Conservation (phyloP, 2,329 filamentous ascomycete genomes). For the Fusarium coffeatum region DNA sequence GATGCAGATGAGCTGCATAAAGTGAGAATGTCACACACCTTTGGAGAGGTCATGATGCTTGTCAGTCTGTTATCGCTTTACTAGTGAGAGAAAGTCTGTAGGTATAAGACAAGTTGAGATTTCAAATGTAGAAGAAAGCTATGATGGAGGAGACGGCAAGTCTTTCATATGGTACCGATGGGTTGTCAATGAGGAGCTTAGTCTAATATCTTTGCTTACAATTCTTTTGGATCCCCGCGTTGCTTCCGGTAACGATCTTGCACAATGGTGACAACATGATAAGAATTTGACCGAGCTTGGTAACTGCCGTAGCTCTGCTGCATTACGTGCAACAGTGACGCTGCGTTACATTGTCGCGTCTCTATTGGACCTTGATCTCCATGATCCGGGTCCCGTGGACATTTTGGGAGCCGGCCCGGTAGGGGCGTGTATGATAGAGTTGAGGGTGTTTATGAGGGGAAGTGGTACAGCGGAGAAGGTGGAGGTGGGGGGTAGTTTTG, state of each 20-base stretch:
- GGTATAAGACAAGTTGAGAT: conserved; percentile 12
- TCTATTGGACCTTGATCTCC: conserved; percentile 9
- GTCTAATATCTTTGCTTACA: conserved; percentile 22
- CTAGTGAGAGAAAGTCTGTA: neutral
- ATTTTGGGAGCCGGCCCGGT: conserved; percentile 37
- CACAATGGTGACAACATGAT: conserved; percentile 24
- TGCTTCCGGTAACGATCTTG: conserved; percentile 30
- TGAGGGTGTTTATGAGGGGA: conserved; percentile 27
- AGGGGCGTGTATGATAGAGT: conserved; percentile 28
- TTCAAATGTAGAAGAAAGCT: conserved; percentile 16
- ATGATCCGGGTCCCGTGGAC: conserved; percentile 28
- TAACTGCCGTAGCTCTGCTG: neutral
- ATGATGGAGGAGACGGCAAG: conserved; percentile 5
- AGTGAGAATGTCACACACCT: conserved; percentile 34
- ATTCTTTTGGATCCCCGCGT: conserved; percentile 16
- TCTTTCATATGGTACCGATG: conserved; percentile 7
- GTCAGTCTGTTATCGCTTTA: conserved; percentile 5
- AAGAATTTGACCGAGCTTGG: conserved; percentile 26
- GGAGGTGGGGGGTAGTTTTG: neutral
- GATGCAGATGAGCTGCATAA: conserved; percentile 9
- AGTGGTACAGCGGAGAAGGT: neutral
- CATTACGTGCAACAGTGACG: conserved; percentile 12
- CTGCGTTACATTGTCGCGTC: neutral
- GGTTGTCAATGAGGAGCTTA: neutral
- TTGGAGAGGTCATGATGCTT: conserved; percentile 36